These are phyloP conservation scores for Fusarium pininemorale DNA, from an alignment of 2,329 filamentous ascomycete species.

Conservation along the genomic window DNA sequence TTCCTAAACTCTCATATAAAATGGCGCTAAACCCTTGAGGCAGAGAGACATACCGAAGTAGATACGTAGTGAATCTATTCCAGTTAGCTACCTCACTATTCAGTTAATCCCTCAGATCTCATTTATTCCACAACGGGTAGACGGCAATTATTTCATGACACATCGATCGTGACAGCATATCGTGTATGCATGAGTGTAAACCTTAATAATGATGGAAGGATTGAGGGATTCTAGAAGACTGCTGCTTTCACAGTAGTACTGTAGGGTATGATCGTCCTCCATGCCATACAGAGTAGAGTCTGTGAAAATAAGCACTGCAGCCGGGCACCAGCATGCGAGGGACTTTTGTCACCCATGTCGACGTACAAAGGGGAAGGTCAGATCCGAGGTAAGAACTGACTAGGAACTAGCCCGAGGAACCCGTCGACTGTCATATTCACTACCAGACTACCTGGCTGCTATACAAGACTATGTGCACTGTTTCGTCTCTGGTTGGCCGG, in stretches of 20 bases:
- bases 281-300: background rate
- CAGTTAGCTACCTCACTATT: too few species aligned
- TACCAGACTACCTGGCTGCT: background rate
- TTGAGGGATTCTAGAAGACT: background rate
- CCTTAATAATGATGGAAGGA: background rate
- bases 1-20: background rate
- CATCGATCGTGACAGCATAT: background rate
- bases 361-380: background rate
- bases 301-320: background rate
- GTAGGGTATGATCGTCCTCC: background rate
- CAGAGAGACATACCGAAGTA: too few species aligned
- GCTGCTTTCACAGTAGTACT: background rate
- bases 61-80: too few species aligned
- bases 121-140: rapidly evolving
- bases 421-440: background rate
- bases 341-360: background rate
- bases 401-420: background rate
- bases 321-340: background rate
- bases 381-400: background rate
- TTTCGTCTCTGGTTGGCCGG: background rate
- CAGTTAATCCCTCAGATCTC: background rate
- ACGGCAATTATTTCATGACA: background rate
- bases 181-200: background rate
- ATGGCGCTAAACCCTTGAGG: rapidly evolving
- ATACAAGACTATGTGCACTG: background rate